These are phyloP conservation scores for Zelopaecilomyces penicillatus DNA, from an alignment of 2,329 filamentous ascomycete species.

Conservation along the genomic window DNA sequence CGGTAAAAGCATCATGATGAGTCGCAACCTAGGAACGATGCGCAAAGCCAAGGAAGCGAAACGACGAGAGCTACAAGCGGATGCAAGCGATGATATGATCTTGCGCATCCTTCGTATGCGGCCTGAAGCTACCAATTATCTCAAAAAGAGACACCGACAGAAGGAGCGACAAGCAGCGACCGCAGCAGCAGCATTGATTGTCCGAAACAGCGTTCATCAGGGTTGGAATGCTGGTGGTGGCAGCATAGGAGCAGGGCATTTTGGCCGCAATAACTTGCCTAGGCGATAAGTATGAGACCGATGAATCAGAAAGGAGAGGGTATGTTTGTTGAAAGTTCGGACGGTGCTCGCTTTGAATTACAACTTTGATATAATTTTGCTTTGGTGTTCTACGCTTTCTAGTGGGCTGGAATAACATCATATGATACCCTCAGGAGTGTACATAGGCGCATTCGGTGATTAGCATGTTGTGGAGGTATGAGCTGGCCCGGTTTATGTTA, in stretches of 20 bases:
- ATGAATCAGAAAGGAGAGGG: background rate
- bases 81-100: conserved; percentile 98
- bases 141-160: conserved; percentile 84
- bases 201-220: conserved; percentile 73
- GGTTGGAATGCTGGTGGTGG: conserved; percentile 40
- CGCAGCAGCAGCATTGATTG: conserved; percentile 87
- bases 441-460: conserved; percentile 4
- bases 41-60: conserved; percentile 92
- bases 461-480: background rate
- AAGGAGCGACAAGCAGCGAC: conserved; percentile 88
- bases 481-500: too few relatives aligned
- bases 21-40: conserved; percentile 92
- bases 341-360: conserved; percentile 5
- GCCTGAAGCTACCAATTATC: conserved; percentile 77
- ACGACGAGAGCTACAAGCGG: conserved; percentile 87
- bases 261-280: conserved; percentile 38
- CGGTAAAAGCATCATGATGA: conserved; percentile 83
- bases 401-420: conserved; percentile 5
- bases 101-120: conserved; percentile 90
- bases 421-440: conserved; percentile 9
- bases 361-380: conserved; percentile 6
- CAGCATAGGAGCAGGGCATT: conserved; percentile 26
- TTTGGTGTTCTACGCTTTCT: conserved; percentile 8
- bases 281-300: conserved; percentile 29
- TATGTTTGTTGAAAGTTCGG: background rate